Evolutionary conservation across 805 yeast species (phyloP).

Genomic region (Lipomyces kockii): DNA sequence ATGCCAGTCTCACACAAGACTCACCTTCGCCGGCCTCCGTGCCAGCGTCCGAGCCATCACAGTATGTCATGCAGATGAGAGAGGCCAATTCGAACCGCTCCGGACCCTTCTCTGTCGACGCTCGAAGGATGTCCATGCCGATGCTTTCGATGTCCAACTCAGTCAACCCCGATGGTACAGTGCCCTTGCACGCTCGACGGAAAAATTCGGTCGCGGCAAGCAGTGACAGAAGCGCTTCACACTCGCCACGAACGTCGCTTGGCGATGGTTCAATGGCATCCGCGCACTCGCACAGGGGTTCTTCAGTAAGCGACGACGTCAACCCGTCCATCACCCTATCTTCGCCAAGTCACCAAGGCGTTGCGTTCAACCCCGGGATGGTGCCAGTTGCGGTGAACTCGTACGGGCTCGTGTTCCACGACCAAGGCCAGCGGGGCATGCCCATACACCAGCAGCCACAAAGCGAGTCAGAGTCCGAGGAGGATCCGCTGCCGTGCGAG

Average conservation of each 20-base stretch:
- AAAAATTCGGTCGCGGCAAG: conserved; percentile 3
- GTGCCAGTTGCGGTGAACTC: conserved; percentile 6
- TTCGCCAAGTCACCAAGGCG: not conserved
- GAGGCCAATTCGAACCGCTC: not conserved
- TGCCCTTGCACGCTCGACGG: conserved; percentile 19
- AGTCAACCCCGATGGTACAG: conserved; percentile 13
- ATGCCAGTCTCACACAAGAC: not conserved
- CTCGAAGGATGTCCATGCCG: conserved; percentile 10
- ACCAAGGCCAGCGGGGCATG: not conserved
- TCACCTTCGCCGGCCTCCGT: not conserved
- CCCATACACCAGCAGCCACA: not conserved
- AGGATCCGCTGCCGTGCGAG: conserved; percentile 16
- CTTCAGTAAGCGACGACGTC: not conserved
- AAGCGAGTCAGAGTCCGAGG: conserved; percentile 17
- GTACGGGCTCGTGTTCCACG: not conserved
- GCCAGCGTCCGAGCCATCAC: not conserved
- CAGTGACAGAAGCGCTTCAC: not conserved
- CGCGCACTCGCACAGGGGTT: not conserved
- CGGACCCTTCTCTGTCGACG: not conserved
- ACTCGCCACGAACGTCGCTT: conserved; percentile 3
- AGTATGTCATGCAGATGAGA: not conserved
- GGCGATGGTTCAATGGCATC: not conserved
- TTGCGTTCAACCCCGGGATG: not conserved
- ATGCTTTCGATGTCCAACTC: conserved; percentile 14
- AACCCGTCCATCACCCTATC: not conserved